Conservation (phyloP, 2,329 filamentous ascomycete species). For the Blumeria graminis region DNA sequence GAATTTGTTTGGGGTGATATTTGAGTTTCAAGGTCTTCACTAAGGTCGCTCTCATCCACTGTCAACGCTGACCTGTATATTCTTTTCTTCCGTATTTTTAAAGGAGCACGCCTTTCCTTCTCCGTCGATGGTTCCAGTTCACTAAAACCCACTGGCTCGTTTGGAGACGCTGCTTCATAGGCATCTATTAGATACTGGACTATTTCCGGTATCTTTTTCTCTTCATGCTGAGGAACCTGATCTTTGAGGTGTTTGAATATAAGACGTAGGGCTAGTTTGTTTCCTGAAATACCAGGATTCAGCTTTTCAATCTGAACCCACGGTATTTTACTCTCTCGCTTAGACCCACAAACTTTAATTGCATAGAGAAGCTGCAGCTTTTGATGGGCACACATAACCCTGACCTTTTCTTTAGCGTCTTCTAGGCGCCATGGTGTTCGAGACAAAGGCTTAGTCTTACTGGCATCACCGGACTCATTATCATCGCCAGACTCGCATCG, state of each 20-base stretch:
- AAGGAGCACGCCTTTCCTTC: too few relatives aligned
- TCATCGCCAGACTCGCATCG: conserved; percentile 10
- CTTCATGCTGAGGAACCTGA: conserved; percentile 9
- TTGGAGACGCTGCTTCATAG: conserved; percentile 8
- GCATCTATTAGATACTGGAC: conserved; percentile 9
- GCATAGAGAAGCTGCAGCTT: conserved; percentile 21
- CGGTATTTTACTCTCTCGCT: conserved; percentile 22
- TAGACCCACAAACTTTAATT: conserved; percentile 19
- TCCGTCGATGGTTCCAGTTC: too few relatives aligned
- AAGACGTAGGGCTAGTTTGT: conserved; percentile 10
- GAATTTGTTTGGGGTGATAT: too few relatives aligned
- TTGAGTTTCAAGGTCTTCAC: too few relatives aligned
- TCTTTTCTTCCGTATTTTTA: too few relatives aligned
- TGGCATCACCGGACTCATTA: conserved; percentile 5
- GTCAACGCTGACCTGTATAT: too few relatives aligned
- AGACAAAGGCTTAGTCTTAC: conserved; percentile 8
- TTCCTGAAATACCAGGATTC: conserved; percentile 18
- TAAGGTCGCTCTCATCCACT: too few relatives aligned
- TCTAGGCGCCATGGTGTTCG: conserved; percentile 20
- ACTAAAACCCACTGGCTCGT: conserved; percentile 5
- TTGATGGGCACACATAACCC: conserved; percentile 20
- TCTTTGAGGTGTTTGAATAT: conserved; percentile 12
- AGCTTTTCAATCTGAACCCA: conserved; percentile 24
- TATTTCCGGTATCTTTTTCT: conserved; percentile 13
- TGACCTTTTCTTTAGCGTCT: conserved; percentile 20